These are phyloP conservation scores for Hyaloscypha variabilis DNA, from an alignment of 495 filamentous ascomycete species.

Conservation along the genomic window DNA sequence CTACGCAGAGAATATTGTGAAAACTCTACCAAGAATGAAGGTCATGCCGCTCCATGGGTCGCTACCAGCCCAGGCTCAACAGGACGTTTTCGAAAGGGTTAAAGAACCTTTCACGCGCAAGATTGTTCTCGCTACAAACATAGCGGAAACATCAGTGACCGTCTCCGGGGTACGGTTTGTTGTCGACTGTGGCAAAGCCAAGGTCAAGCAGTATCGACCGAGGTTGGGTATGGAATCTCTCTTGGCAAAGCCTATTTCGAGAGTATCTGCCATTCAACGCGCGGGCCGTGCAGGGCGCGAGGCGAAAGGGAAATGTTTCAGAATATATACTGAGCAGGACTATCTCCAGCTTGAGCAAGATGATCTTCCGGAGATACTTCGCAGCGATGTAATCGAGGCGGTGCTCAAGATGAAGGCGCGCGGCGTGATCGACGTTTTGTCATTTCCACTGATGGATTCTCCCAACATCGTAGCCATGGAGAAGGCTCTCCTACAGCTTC, in stretches of 20 bases:
- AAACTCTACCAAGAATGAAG: conserved; percentile 71
- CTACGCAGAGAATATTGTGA: conserved; percentile 68
- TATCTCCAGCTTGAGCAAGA: conserved; percentile 71
- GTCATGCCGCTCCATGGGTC: conserved; percentile 54
- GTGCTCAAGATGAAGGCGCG: conserved; percentile 94
- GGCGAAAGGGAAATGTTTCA: conserved; percentile 84
- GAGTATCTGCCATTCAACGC: conserved; percentile 90
- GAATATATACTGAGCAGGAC: conserved; percentile 83
- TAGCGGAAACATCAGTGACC: conserved; percentile 97
- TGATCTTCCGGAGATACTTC: conserved; percentile 85
- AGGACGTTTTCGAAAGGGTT: conserved; percentile 79
- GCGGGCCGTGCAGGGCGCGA: conserved; percentile 93
- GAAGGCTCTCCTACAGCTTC: conserved; percentile 82
- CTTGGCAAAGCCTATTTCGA: conserved; percentile 87
- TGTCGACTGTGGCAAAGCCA: conserved; percentile 91
- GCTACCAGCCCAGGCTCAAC: conserved; percentile 70
- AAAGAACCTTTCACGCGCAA: conserved; percentile 77
- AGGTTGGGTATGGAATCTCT: conserved; percentile 88
- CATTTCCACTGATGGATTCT: conserved; percentile 83
- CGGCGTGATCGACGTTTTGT: conserved; percentile 78
- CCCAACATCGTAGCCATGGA: conserved; percentile 77
- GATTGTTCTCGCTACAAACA: conserved; percentile 91
- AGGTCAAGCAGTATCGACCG: conserved; percentile 88
- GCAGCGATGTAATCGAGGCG: conserved; percentile 83
- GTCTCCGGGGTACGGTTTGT: conserved; percentile 92